Percentiles rank a stretch among this genome's conserved stretches.
These are phyloP conservation scores for Cynanchum wilfordii DNA, from an alignment of 257 asterid genomes.

Conservation along the genomic window DNA sequence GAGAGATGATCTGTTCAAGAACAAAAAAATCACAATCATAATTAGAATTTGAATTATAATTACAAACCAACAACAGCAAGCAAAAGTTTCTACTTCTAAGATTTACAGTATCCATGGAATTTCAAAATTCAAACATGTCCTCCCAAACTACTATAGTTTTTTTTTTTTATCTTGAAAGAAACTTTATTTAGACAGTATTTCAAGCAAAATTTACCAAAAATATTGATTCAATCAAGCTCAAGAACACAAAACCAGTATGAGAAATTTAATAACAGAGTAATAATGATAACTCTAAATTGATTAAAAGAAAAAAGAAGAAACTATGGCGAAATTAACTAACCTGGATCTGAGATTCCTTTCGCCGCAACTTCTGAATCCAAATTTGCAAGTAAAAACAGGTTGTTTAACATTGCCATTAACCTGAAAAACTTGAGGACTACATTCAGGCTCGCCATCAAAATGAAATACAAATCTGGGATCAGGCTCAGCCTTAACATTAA, in stretches of 20 bases:
- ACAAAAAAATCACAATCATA: conserved; percentile 14
- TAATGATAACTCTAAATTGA: not conserved
- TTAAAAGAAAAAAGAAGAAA: not conserved
- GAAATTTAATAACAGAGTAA: no score
- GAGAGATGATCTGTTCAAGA: conserved; percentile 56
- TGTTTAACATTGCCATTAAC: conserved; percentile 85
- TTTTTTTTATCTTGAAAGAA: not conserved
- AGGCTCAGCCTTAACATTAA: conserved; percentile 73
- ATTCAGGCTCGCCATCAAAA: conserved; percentile 94
- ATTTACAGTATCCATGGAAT: no score
- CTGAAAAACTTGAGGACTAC: conserved; percentile 96
- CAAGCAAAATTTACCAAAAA: not conserved
- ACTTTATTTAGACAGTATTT: not conserved
- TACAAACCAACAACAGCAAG: not conserved
- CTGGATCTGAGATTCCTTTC: conserved; percentile 80
- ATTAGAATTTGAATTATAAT: not conserved
- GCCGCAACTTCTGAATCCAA: conserved; percentile 58
- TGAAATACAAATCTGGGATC: conserved; percentile 96
- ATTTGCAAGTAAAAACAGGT: conserved; percentile 92
- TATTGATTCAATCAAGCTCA: not conserved
- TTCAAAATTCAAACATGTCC: not conserved
- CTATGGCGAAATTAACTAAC: conserved; percentile 28
- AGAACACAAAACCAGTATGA: not conserved
- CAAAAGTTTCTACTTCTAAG: not conserved
- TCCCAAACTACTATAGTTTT: no score